Conservation (phyloP, 2,329 filamentous ascomycete genomes). For the Scortechinia acanthostroma region DNA sequence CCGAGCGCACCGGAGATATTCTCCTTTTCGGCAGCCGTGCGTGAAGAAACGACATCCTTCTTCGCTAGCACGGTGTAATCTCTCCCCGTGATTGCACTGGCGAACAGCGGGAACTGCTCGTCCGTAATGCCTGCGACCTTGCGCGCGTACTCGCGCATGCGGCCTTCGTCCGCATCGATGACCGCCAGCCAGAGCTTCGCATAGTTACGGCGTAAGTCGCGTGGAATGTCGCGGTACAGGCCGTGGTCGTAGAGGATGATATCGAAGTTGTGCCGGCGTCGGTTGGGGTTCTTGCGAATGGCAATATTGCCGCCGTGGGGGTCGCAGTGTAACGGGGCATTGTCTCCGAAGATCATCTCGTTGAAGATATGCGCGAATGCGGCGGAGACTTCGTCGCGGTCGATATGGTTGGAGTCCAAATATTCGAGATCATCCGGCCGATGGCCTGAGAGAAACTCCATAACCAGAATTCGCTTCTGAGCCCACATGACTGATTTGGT, state of each 20-base stretch:
- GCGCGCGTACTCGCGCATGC: conserved; percentile 81
- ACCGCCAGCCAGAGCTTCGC: conserved; percentile 97
- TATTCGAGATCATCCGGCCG: conserved; percentile 84
- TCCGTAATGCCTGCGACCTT: conserved; percentile 85
- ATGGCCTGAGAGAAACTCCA: conserved; percentile 83
- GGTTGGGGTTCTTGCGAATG: conserved; percentile 68
- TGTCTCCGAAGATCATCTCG: conserved; percentile 94
- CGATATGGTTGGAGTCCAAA: conserved; percentile 78
- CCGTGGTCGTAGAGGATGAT: conserved; percentile 95
- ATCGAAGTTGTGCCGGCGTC: conserved; percentile 73
- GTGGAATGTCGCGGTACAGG: conserved; percentile 85
- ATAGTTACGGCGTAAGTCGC: conserved; percentile 72
- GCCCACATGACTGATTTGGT: conserved; percentile 67
- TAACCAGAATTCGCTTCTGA: conserved; percentile 81
- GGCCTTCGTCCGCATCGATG: conserved; percentile 76
- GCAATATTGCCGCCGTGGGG: conserved; percentile 95
- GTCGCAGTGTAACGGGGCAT: conserved; percentile 88
- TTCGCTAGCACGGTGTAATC: conserved; percentile 72
- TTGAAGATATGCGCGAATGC: conserved; percentile 90
- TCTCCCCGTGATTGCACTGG: conserved; percentile 88
- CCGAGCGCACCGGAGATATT: conserved; percentile 77
- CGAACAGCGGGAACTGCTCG: conserved; percentile 88
- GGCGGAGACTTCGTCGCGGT: conserved; percentile 90
- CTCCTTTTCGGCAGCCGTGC: conserved; percentile 74
- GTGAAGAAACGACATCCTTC: conserved; percentile 39